Conservation (phyloP, 2,329 filamentous ascomycete species). For the Nemania bipapillata region DNA sequence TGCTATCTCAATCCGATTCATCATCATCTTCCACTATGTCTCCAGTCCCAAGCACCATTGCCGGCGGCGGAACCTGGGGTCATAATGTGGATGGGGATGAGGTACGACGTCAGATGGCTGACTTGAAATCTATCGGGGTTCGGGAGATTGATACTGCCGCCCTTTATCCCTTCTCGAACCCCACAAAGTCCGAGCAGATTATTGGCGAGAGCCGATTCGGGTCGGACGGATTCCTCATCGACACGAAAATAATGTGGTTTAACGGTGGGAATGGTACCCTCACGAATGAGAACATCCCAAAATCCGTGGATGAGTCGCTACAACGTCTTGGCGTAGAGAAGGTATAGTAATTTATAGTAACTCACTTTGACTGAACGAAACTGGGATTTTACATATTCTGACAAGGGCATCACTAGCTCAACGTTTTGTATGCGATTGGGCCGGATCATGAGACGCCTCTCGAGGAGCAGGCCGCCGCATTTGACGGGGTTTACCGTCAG, state of each 20-base stretch:
- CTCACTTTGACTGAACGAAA: too few relatives aligned
- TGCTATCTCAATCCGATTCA: too few relatives aligned
- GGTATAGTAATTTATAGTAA: neutral
- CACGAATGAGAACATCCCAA: neutral
- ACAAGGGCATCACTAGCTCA: conserved; percentile 13
- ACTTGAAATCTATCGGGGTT: conserved; percentile 25
- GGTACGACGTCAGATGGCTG: conserved; percentile 20
- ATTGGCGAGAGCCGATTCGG: conserved; percentile 20
- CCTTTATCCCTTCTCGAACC: conserved; percentile 31
- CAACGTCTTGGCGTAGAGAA: neutral
- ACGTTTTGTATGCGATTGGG: conserved; percentile 25
- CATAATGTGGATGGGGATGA: conserved; percentile 27
- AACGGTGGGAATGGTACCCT: neutral
- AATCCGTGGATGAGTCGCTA: neutral
- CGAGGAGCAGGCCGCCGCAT: conserved; percentile 30
- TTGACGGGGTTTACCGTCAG: conserved; percentile 25
- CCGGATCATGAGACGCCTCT: conserved; percentile 30
- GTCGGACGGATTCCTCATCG: neutral
- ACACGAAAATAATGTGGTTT: neutral
- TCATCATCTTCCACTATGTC: too few relatives aligned
- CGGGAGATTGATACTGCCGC: conserved; percentile 32
- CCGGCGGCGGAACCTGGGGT: conserved; percentile 36
- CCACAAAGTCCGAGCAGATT: conserved; percentile 25
- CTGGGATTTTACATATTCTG: too few relatives aligned
- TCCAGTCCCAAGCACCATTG: conserved; percentile 23